phyloP scores from a whole-genome alignment of 2,329 filamentous ascomycete species.

The Calonectria naviculata region DNA sequence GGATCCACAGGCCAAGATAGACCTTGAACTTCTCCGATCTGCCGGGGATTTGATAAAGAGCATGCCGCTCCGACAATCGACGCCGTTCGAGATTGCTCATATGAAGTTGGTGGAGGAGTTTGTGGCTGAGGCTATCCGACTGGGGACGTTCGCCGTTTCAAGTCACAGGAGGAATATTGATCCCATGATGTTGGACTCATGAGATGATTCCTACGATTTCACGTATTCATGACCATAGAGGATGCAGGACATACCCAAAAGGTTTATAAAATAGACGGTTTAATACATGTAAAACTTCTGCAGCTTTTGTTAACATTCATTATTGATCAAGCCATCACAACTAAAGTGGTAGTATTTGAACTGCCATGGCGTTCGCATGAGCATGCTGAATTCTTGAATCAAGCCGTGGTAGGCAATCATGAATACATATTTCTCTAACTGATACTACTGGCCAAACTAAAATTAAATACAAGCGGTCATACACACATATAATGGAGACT shows the following conservation, averaged over 20 bases:
- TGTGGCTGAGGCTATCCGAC: not conserved
- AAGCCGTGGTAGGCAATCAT: too few relatives aligned
- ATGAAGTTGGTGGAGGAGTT: not conserved
- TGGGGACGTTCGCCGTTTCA: not conserved
- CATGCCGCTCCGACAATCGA: not conserved
- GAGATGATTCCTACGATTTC: not conserved
- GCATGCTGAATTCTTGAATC: too few relatives aligned
- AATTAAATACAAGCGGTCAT: too few relatives aligned
- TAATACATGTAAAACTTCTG: too few relatives aligned
- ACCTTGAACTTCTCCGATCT: not conserved
- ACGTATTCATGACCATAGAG: not conserved
- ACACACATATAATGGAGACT: too few relatives aligned
- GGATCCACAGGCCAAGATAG: not conserved
- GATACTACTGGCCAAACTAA: too few relatives aligned
- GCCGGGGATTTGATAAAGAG: not conserved
- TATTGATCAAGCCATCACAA: too few relatives aligned
- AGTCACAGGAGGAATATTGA: not conserved
- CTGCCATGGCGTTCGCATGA: too few relatives aligned
- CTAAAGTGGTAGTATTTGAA: too few relatives aligned
- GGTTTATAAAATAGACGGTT: not conserved
- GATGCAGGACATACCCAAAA: not conserved
- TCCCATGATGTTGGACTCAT: not conserved
- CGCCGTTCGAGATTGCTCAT: not conserved
- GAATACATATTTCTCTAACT: too few relatives aligned
- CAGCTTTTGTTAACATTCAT: too few relatives aligned